phyloP scores from a whole-genome alignment of 2,329 filamentous ascomycete species.

The Hypoxylon rubiginosum region DNA sequence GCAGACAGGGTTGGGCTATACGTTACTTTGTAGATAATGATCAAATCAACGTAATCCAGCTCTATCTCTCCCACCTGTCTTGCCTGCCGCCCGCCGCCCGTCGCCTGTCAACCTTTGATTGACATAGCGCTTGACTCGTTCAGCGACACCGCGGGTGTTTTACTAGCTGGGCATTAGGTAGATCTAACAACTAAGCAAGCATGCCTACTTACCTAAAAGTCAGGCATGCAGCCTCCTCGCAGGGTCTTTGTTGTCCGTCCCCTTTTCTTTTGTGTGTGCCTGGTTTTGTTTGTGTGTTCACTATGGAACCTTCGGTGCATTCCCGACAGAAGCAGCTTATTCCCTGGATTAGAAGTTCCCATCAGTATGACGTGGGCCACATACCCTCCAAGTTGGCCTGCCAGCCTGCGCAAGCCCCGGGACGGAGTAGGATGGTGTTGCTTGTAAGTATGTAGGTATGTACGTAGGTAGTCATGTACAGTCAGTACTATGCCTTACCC shows the following conservation, averaged over 20 bases:
- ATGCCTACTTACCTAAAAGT: constrained; percentile 24
- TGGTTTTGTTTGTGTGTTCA: constrained; percentile 35
- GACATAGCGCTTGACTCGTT: constrained; percentile 31
- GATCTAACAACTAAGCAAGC: constrained; percentile 15
- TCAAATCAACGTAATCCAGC: background rate
- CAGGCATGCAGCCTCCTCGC: constrained; percentile 29
- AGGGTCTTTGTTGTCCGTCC: constrained; percentile 25
- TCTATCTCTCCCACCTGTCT: background rate
- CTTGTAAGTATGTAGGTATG: too few relatives aligned
- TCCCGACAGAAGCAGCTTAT: constrained; percentile 33
- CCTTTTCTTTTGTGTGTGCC: constrained; percentile 15
- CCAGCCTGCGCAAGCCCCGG: background rate
- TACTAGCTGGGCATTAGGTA: constrained; percentile 17
- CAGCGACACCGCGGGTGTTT: constrained; percentile 6
- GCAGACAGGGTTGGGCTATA: background rate
- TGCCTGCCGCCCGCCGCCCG: too few relatives aligned
- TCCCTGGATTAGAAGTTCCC: constrained; percentile 7
- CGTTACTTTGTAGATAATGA: too few relatives aligned
- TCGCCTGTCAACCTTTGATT: constrained; percentile 20
- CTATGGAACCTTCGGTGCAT: constrained; percentile 34
- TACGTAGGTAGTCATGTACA: too few relatives aligned
- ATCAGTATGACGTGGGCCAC: constrained; percentile 32
- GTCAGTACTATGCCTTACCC: background rate
- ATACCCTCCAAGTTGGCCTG: too few relatives aligned
- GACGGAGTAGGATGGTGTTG: background rate